These are phyloP conservation scores for Leccinum barrowsii DNA, from an alignment of 768 basidiomycete species.

Conservation along the genomic window DNA sequence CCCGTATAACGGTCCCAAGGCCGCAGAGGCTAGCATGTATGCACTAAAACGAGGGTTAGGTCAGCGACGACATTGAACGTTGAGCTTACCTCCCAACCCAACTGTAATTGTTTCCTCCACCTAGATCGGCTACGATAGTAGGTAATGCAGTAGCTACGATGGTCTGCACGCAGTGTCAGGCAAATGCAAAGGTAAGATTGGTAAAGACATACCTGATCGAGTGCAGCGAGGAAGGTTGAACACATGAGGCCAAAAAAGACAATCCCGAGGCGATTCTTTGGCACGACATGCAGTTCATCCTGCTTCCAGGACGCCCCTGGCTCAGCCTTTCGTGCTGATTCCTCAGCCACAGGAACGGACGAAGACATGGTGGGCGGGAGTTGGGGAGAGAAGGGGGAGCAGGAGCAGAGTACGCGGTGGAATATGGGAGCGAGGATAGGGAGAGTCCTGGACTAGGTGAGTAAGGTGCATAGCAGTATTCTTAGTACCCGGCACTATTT, in stretches of 20 bases:
- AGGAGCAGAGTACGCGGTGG: background rate
- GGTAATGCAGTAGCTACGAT: slow-evolving; percentile 50
- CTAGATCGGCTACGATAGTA: slow-evolving; percentile 44
- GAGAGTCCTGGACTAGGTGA: background rate
- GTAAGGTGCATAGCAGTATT: background rate
- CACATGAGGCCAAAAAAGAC: slow-evolving; percentile 46
- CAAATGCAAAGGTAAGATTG: background rate
- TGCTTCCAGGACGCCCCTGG: slow-evolving; percentile 38
- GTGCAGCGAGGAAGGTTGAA: slow-evolving; percentile 42
- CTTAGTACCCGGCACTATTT: slow-evolving; percentile 8
- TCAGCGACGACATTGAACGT: background rate
- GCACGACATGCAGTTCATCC: slow-evolving; percentile 40
- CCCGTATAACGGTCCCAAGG: slow-evolving; percentile 45
- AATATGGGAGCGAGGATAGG: background rate
- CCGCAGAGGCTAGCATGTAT: slow-evolving; percentile 44
- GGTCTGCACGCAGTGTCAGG: slow-evolving; percentile 27
- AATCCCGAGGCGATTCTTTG: slow-evolving; percentile 39
- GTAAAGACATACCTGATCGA: slow-evolving; percentile 39
- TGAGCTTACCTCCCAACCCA: slow-evolving; percentile 45
- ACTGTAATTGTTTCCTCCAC: slow-evolving; percentile 43
- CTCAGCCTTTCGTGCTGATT: slow-evolving; percentile 2
- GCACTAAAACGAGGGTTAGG: slow-evolving; percentile 29
- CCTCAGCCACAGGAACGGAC: background rate
- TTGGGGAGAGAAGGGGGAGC: background rate
- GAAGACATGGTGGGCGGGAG: slow-evolving; percentile 7